Base-by-base conservation (phyloP, 169 alveolate species). In the Babesia divergens region DNA sequence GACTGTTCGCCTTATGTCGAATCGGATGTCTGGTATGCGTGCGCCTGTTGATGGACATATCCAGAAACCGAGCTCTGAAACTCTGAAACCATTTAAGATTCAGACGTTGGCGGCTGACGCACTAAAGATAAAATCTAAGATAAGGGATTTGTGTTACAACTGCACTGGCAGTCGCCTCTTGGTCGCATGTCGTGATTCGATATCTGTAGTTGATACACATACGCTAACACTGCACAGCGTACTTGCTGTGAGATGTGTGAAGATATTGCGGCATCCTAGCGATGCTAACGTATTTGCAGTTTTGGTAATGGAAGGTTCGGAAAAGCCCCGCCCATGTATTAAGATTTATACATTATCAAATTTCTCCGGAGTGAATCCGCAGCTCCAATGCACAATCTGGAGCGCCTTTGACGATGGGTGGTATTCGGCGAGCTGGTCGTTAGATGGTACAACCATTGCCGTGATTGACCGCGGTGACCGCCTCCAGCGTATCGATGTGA, bases 381-480 rank as follows among this genome's bases (percentile, higher is more conserved):
- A 29, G n/a, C 40, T 53, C 7, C 8, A 22, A 22, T 29, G 59
- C 53, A 56, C 62, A 11, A 38, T 56, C 11, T 64, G 65, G 43
- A 77, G 86, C 34, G 75, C 66, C 9, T 65, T 68, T 29, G 81
- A 68, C 1, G 76, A 67, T 14, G 53, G 40, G 37, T 77, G 86
- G 86, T 77, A 77, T 34, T 29, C 86, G 4, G 86, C 82, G 6
- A 58, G 74, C 31, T 77, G 86, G 86, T 77, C 86, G 11, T 16
- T 24, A 55, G 75, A 77, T 42, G 86, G 86, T n/a, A 28, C n/a
- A 22, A 22, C 54, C 18, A 77, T 77, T 29, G 82, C 86, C 6
- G 67, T 67, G 47, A 56, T 77, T 8, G 86, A 77, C 74, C 67
- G 77, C 11, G 70, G 59, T 20, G 82, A 77, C 54, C 60, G 34